Base-by-base conservation (phyloP, 2,329 filamentous ascomycete species). In the Akanthomyces dipterigenus region DNA sequence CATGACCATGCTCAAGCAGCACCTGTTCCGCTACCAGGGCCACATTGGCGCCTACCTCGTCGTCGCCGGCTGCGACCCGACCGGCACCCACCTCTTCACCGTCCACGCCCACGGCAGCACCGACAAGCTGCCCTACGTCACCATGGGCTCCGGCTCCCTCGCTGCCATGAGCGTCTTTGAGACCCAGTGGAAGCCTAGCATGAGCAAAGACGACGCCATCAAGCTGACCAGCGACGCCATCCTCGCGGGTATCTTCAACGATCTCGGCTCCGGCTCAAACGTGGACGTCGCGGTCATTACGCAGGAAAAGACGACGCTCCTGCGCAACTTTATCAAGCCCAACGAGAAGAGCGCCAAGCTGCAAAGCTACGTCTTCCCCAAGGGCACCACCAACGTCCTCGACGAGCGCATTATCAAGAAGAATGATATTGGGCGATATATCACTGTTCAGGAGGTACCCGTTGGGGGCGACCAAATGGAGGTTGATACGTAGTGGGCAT, bases 1-100 rank as follows among this genome's bases (percentile, higher is more conserved):
- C 83, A 99, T 99, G 95, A 99, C 95, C 56, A 88, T 99, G 82
- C 88, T 99, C 67, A 99, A 99, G 83, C 95, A 99, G 80, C 95
- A 99, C 77, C 90, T 99, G 65, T 99, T 99, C 89, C 88, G 90
- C 70, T 91, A 99, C 82, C 95, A 99, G 77, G 95, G 95, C 68
- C 85, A 99, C 80, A 96, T 99, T 69, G 95, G 96, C 69, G 95
- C 95, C 66, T 99, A 99, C 78, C 88, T 99, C 62, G 95, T 99
- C 67, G 91, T 99, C 62, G 95, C 95, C 42, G 95, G 95, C 67
- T 93, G 96, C 72, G 95, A 99, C 75, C 93, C 96, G 38, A 99
- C 95, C 1, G 95, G 95, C 70, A 87, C 89, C 50, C 92, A 96
- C 70, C 88, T 99, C 64, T 99, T 96, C 82, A 99, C 96, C 66